Base-by-base conservation (phyloP, 75 land plant species). In the Cryptomeria japonica region DNA sequence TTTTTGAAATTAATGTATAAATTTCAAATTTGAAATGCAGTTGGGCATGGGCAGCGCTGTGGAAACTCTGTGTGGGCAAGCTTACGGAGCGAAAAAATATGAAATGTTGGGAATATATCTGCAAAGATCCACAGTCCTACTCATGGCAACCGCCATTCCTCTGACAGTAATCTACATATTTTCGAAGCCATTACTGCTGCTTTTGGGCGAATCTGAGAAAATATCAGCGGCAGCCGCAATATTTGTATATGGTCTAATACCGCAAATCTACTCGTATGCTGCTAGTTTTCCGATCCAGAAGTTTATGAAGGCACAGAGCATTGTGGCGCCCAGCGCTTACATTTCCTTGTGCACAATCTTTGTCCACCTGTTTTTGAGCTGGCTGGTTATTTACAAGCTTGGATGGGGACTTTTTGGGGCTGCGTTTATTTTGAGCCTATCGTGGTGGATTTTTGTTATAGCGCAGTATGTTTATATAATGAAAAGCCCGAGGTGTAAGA, bases 11-110 rank as follows among this genome's bases (percentile, higher is more conserved):
- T 49, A 49, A 10, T 49, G 51, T 49, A 49, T 11, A 49, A 49
- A 49, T 10, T 9, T 49, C 51, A 49, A 49, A 49, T 49, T 49
- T 49, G 51, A 49, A 49, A 49, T 19, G 5, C 87, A 94, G 94
- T 55, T 94, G 37, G 96, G 96, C 12, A 93, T 94, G 96, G 95
- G 93, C 36, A 93, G 96, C 73, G 95, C 93, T 4, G 90, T 93
- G 80, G 95, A 94, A 82, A 94, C 95, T 0, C 88, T 94, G 25
- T 94, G 95, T 75, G 94, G 95, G 13, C 95, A 94, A 84, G 95
- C 95, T 4, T 94, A 86, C 32, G 95, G 95, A 46, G 95, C 95
- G 12, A 56, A 85, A 25, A 88, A 84, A 70, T 93, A 89, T 84
- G 90, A 89, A 0, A 88, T 91, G 89, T 87, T 94, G n/a, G 95